Evolutionary conservation across 2,329 filamentous ascomycete genomes (phyloP).

Genomic region (Rhynchosporium graminicola): DNA sequence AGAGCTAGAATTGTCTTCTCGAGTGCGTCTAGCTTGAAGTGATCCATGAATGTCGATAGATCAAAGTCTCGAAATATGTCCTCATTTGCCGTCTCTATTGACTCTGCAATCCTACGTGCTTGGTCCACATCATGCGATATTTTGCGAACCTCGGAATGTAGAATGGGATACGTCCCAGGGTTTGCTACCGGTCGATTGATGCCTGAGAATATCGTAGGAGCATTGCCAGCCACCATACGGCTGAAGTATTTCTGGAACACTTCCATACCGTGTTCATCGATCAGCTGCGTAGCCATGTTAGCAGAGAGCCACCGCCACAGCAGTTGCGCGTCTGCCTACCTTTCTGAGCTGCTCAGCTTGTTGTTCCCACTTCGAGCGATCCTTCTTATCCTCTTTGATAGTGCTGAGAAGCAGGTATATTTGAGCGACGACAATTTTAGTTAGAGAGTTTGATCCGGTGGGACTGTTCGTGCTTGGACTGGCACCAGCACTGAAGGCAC

Average conservation of each 20-base stretch:
- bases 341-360: slow-evolving; percentile 91
- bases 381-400: slow-evolving; percentile 85
- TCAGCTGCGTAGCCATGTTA: slow-evolving; percentile 58
- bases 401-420: slow-evolving; percentile 92
- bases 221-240: slow-evolving; percentile 88
- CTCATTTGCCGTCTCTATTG: slow-evolving; percentile 85
- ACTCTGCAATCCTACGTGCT: slow-evolving; percentile 87
- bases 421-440: slow-evolving; percentile 93
- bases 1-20: slow-evolving; percentile 86
- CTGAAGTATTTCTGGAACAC: slow-evolving; percentile 95
- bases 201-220: slow-evolving; percentile 84
- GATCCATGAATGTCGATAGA: slow-evolving; percentile 90
- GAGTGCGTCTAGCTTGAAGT: slow-evolving; percentile 89
- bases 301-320: background rate
- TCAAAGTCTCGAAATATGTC: slow-evolving; percentile 97
- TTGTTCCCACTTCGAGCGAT: slow-evolving; percentile 85
- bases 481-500: slow-evolving; percentile 42
- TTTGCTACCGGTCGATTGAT: slow-evolving; percentile 72
- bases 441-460: slow-evolving; percentile 63
- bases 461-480: slow-evolving; percentile 43
- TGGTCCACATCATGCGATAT: slow-evolving; percentile 78
- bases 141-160: slow-evolving; percentile 84
- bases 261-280: slow-evolving; percentile 99
- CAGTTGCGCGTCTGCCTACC: slow-evolving; percentile 52
- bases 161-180: slow-evolving; percentile 79